Conservation (phyloP, 768 basidiomycete species). For the Auriculariales sp. region DNA sequence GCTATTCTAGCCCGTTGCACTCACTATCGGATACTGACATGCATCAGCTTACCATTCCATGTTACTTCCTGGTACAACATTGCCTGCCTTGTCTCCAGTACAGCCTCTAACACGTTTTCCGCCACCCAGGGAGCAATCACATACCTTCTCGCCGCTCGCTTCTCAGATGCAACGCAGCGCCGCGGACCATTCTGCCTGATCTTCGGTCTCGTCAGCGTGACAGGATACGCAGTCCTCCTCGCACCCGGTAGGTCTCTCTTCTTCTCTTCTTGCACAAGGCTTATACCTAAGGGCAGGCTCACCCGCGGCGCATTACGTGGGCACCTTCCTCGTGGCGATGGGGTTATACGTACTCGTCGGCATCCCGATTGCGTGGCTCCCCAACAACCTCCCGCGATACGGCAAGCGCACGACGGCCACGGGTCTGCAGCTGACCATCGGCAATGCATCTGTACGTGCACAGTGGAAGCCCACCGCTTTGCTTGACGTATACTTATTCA, state of each 20-base stretch:
- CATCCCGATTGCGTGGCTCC: not conserved
- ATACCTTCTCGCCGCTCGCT: not conserved
- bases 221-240: not conserved
- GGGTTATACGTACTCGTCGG: constrained; percentile 4
- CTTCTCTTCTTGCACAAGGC: no score
- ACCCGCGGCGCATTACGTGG: not conserved
- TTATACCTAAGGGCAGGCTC: no score
- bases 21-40: not conserved
- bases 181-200: not conserved
- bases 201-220: not conserved
- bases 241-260: no score
- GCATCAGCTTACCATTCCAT: not conserved
- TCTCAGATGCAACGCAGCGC: not conserved
- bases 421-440: constrained; percentile 3
- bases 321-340: constrained; percentile 2
- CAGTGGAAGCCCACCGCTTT: not conserved
- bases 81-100: not conserved
- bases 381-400: constrained; percentile 1
- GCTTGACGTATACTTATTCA: not conserved
- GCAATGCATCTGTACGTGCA: not conserved
- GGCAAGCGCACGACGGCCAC: constrained; percentile 2
- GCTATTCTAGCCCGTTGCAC: not conserved
- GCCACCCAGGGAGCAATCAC: not conserved
- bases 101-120: not conserved
- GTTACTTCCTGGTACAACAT: not conserved